phyloP scores from a whole-genome alignment of 2,329 filamentous ascomycete genomes.

The Fusarium protoensiforme region DNA sequence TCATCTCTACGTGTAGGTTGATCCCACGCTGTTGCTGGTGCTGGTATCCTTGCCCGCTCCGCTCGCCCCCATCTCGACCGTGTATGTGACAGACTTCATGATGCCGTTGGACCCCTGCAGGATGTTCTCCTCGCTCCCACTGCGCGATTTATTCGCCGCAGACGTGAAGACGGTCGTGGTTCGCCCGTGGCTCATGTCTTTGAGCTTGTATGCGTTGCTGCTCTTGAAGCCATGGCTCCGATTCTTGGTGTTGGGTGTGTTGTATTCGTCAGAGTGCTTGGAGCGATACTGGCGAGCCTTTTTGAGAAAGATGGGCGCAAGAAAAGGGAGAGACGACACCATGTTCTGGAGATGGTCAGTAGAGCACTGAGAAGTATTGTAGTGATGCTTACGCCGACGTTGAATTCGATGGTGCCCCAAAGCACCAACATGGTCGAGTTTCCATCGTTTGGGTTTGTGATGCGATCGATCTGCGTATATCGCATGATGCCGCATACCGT shows the following conservation, averaged over 20 bases:
- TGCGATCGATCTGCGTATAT: constrained; percentile 61
- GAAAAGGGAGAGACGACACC: constrained; percentile 58
- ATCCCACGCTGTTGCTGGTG: background rate
- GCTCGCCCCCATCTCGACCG: constrained; percentile 50
- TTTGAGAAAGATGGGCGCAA: constrained; percentile 55
- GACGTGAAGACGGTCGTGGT: constrained; percentile 46
- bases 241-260: constrained; percentile 39
- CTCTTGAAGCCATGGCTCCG: constrained; percentile 42
- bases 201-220: constrained; percentile 52
- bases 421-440: constrained; percentile 67
- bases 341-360: constrained; percentile 50
- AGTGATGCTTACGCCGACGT: constrained; percentile 60
- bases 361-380: background rate
- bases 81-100: constrained; percentile 56
- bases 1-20: background rate
- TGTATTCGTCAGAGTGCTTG: constrained; percentile 48
- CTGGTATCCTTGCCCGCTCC: constrained; percentile 2
- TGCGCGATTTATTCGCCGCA: constrained; percentile 37
- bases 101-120: constrained; percentile 49
- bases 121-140: constrained; percentile 54
- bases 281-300: constrained; percentile 56
- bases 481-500: constrained; percentile 65
- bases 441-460: constrained; percentile 59
- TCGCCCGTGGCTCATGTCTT: constrained; percentile 49
- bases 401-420: constrained; percentile 68